Percentiles rank a stretch among this genome's conserved stretches.
phyloP scores from a whole-genome alignment of 257 asterid genomes.

The Solanum lignicaule region DNA sequence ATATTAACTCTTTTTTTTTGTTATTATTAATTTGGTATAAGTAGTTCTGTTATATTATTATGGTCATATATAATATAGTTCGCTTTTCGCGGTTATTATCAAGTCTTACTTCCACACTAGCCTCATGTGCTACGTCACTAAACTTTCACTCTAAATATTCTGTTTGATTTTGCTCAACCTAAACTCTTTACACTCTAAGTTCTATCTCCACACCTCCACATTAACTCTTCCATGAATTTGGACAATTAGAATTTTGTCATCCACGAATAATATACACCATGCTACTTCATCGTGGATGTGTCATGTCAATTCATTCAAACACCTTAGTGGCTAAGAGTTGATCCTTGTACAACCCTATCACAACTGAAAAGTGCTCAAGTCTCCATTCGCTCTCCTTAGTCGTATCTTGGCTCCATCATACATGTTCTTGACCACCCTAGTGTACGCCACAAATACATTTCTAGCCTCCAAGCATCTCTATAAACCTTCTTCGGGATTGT shows the following conservation, averaged over 20 bases:
- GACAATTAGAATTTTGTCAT: neutral
- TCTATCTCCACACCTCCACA: neutral
- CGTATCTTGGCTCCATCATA: neutral
- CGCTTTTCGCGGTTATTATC: neutral
- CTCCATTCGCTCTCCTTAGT: neutral
- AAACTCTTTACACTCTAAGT: neutral
- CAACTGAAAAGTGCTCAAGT: neutral
- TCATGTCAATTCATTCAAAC: neutral
- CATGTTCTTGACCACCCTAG: neutral
- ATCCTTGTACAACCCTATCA: neutral
- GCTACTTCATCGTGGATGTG: neutral
- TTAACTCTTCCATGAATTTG: too few species aligned
- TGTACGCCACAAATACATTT: neutral
- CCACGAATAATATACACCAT: too few species aligned
- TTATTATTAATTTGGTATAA: neutral
- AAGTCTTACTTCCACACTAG: neutral
- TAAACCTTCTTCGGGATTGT: neutral
- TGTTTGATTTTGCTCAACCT: neutral
- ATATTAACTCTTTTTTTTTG: neutral
- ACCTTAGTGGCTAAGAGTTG: neutral
- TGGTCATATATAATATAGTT: neutral
- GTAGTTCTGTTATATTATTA: neutral
- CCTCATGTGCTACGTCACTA: neutral
- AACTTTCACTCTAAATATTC: neutral
- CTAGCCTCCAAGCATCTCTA: neutral